phyloP scores from a whole-genome alignment of 345 rosid genomes.

The Salix udensis region DNA sequence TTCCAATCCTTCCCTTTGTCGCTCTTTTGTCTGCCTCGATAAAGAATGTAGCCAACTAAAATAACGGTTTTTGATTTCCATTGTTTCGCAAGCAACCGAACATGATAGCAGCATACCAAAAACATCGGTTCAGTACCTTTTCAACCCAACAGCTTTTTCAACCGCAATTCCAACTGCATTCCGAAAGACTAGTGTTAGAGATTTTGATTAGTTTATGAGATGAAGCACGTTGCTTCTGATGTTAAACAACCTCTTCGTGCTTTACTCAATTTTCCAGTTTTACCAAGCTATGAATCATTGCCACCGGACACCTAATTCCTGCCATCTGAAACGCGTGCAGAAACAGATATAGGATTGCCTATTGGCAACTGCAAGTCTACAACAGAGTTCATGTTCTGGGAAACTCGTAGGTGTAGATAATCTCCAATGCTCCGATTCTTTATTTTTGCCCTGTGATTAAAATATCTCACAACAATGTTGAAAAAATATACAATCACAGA shows the following conservation, averaged over 20 bases:
- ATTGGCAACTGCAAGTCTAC: neutral
- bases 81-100: constrained; percentile 3
- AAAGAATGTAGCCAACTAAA: constrained; percentile 13
- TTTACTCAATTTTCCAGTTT: neutral
- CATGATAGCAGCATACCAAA: neutral
- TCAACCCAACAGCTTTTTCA: too few relatives aligned
- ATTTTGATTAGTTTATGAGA: neutral
- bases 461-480: constrained; percentile 1
- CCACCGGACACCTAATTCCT: neutral
- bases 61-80: constrained; percentile 2
- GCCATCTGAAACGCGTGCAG: neutral
- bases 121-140: too few relatives aligned
- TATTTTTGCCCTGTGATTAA: neutral
- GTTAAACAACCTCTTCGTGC: neutral
- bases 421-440: neutral
- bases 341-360: neutral
- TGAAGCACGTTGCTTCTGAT: neutral
- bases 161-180: too few relatives aligned
- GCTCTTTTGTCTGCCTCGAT: neutral
- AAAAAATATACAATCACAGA: neutral
- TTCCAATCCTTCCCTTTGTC: neutral
- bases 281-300: neutral
- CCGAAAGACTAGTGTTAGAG: too few relatives aligned
- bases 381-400: neutral
- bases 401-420: neutral